Evolutionary conservation across 2,329 filamentous ascomycete species (phyloP).

Genomic region (Alternaria sp.): DNA sequence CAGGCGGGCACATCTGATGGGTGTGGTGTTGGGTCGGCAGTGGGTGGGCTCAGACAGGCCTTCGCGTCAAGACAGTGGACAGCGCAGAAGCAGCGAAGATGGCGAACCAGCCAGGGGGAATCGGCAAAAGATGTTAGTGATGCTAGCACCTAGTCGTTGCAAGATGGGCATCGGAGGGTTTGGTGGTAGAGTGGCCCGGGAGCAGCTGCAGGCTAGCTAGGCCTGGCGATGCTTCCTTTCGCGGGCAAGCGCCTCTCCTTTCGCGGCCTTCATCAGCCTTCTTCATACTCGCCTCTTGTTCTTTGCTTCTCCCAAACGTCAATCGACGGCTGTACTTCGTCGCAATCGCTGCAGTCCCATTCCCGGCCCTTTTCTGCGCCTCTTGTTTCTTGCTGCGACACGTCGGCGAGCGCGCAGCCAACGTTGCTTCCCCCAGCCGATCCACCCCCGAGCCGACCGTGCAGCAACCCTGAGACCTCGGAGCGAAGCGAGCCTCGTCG

Average conservation of each 20-base stretch:
- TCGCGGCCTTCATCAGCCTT: slow-evolving; percentile 26
- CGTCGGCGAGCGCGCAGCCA: slow-evolving; percentile 21
- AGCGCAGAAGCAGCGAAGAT: background rate
- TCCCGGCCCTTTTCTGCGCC: slow-evolving; percentile 17
- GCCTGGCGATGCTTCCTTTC: slow-evolving; percentile 27
- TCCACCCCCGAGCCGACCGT: slow-evolving; percentile 35
- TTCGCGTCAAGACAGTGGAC: background rate
- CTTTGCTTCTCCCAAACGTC: slow-evolving; percentile 20
- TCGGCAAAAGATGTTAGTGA: slow-evolving; percentile 1
- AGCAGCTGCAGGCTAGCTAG: slow-evolving; percentile 10
- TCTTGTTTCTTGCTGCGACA: slow-evolving; percentile 34
- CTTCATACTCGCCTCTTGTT: slow-evolving; percentile 12
- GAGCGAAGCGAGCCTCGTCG: slow-evolving; percentile 40
- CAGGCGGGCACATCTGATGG: slow-evolving; percentile 4
- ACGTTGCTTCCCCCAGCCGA: slow-evolving; percentile 20
- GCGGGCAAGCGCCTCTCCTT: slow-evolving; percentile 31
- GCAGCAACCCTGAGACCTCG: slow-evolving; percentile 36
- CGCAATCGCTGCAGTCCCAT: slow-evolving; percentile 36
- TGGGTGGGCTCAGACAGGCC: background rate
- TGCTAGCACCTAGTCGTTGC: background rate
- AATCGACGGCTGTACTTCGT: slow-evolving; percentile 16
- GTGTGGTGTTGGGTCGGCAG: background rate
- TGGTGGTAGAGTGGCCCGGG: slow-evolving; percentile 22
- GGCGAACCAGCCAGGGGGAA: slow-evolving; percentile 1
- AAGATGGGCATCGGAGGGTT: slow-evolving; percentile 18